These are phyloP conservation scores for Aureobasidium sp. DNA, from an alignment of 2,329 filamentous ascomycete species.

Conservation along the genomic window DNA sequence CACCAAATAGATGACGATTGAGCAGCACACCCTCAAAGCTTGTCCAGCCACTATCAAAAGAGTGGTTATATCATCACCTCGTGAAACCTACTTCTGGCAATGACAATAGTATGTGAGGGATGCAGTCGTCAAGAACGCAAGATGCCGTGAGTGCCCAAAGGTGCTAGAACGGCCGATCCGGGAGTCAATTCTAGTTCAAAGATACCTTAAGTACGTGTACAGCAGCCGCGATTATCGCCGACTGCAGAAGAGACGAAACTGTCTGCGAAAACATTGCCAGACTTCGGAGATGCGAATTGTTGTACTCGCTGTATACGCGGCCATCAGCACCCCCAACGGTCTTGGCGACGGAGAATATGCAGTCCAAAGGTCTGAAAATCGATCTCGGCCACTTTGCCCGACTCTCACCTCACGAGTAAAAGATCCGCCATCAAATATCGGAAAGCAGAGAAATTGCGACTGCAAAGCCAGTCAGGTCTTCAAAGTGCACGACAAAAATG, in stretches of 20 bases:
- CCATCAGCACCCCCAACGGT: neutral
- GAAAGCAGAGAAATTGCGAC: neutral
- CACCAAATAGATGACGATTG: neutral
- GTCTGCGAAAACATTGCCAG: neutral
- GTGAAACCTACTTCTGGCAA: no score
- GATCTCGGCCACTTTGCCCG: neutral
- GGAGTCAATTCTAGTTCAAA: neutral
- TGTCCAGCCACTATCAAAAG: neutral
- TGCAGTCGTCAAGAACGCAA: neutral
- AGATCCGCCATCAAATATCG: neutral
- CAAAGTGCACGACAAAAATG: neutral
- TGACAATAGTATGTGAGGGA: neutral
- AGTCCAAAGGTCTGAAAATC: neutral
- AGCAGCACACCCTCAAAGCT: neutral
- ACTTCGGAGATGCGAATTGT: neutral
- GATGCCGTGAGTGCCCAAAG: neutral
- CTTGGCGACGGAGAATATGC: neutral
- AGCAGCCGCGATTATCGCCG: neutral
- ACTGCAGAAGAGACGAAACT: neutral
- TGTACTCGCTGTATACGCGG: neutral
- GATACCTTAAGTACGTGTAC: neutral
- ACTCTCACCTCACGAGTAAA: neutral
- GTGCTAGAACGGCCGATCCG: neutral
- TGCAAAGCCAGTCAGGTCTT: neutral
- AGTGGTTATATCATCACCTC: neutral